Evolutionary conservation across 208 protist genomes (phyloP), one percentile per base, ranked within the genome.

Genomic region (Leishmania aethiopica): DNA sequence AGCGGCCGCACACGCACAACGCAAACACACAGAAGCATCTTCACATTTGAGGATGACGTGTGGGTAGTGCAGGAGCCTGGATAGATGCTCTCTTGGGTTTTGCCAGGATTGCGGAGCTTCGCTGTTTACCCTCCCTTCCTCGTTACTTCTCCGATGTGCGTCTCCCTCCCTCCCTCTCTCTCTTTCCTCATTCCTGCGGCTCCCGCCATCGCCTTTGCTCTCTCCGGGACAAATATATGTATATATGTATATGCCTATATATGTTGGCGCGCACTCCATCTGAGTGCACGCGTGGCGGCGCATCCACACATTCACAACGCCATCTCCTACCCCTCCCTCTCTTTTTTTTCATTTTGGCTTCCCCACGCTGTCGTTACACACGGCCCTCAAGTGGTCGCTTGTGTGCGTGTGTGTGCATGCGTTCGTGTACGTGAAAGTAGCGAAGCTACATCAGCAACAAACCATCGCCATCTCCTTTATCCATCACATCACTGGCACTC

Each of bases 81-180:
- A 69, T 3, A 13, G 32, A 13, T 22, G 15, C 32, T 8, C 62
- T 19, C 32, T 62, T 8, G 25, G 13, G 62, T 40, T 69, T 69
- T 22, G 32, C 25, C 13, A 69, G 62, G 62, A 11, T 7, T 69
- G 62, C 32, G 32, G 11, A 40, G 13, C 62, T 40, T 69, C 25
- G 8, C 22, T 32, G 35, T 19, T 37, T 40, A 17, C 28, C 8
- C 69, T n/a, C 22, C 40, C 5, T 49, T 17, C 40, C 35, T 73
- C 40, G 51, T 5, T 11, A 22, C 35, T 73, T 22, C 40, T 72
- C 19, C 17, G 3, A 17, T 42, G 35, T 17, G 28, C 13, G 35
- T 17, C 32, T 42, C 64, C 10, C 35, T 37, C n/a, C 60, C 22
- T 32, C 60, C 28, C 69, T 79, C 78, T 17, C 69, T 79, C 78